Evolutionary conservation across 805 yeast species (phyloP), one percentile per base, ranked within the genome.

Genomic region (Candida mattraensis): DNA sequence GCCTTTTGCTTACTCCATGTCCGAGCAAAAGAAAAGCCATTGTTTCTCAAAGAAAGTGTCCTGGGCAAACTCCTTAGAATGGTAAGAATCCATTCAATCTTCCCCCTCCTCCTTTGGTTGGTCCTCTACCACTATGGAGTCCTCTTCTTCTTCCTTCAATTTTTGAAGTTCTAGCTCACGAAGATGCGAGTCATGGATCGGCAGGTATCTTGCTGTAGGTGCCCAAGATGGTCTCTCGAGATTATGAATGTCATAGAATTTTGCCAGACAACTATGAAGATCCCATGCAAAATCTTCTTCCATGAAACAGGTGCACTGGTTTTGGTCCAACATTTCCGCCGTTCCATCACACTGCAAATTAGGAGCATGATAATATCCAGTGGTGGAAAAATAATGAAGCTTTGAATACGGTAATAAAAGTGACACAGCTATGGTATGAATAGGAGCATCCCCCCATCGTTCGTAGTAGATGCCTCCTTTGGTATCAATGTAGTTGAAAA

Each of bases 381-480:
- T 69, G 47, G 71, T 72, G 17, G 64, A 65, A 44, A 74, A 72
- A 53, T 69, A 61, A 14, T 47, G 54, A 10, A 62, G 44, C 33
- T 54, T 47, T 8, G 49, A 50, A 31, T 46, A 47, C 8, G 54
- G 52, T 26, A 61, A 28, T n/a, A 58, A 40, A 18, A 57, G 35
- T 5, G 63, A 57, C 9, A 57, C 61, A 5, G 56, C 62, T 14
- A 57, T 48, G 7, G 60, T 44, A 38, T 58, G 63, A 24, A 58
- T 48, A 7, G 63, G 63, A 5, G 60, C 61, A 43, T 76, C 81
- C 5, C 80, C 81, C 80, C 80, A 76, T 37, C 83, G 53, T 50
- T 78, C 83, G 34, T 80, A 80, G 62, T 75, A 80, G 56, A 80
- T 78, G 11, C 85, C 86, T 35, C 84, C 84, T 13, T 70, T 64